A percentile compares a stretch with the other conserved stretches of the same genome.
Evolutionary conservation across 179 eudicot genomes (phyloP).

Genomic region (Silene noctiflora): DNA sequence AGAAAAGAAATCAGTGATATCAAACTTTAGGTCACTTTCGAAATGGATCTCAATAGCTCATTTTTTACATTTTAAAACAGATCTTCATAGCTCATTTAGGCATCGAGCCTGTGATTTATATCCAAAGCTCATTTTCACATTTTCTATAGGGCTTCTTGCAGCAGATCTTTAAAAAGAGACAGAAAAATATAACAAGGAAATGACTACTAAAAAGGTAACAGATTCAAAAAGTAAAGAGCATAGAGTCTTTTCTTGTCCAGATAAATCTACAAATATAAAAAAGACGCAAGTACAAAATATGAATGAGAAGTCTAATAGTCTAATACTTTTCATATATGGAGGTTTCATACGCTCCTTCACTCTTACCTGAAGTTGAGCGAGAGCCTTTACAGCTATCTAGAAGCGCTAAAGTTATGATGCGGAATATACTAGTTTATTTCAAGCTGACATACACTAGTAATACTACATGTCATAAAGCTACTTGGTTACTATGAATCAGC

Average conservation of each 20-base stretch:
- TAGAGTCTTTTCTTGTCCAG: not conserved
- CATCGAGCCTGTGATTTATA: too few relatives aligned
- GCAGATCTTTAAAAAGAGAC: too few relatives aligned
- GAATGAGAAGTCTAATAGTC: not conserved
- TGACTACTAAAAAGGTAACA: not conserved
- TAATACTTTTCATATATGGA: not conserved
- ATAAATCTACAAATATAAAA: not conserved
- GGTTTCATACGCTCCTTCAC: not conserved
- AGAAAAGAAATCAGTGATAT: too few relatives aligned
- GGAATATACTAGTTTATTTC: not conserved
- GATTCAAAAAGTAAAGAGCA: not conserved
- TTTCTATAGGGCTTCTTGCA: too few relatives aligned
- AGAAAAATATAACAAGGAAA: too few relatives aligned
- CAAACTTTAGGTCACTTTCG: too few relatives aligned
- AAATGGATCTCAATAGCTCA: too few relatives aligned
- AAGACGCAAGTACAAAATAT: not conserved
- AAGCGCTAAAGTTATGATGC: not conserved
- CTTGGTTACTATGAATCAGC: not conserved
- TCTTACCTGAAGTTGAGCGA: not conserved
- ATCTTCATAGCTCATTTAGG: too few relatives aligned
- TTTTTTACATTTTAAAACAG: too few relatives aligned
- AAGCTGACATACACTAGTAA: slow-evolving; percentile 3
- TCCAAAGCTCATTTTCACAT: too few relatives aligned
- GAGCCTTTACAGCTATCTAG: too few relatives aligned
- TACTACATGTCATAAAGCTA: not conserved